Base-by-base conservation (phyloP, 805 yeast genomes). In the Wickerhamiella spandovensis region DNA sequence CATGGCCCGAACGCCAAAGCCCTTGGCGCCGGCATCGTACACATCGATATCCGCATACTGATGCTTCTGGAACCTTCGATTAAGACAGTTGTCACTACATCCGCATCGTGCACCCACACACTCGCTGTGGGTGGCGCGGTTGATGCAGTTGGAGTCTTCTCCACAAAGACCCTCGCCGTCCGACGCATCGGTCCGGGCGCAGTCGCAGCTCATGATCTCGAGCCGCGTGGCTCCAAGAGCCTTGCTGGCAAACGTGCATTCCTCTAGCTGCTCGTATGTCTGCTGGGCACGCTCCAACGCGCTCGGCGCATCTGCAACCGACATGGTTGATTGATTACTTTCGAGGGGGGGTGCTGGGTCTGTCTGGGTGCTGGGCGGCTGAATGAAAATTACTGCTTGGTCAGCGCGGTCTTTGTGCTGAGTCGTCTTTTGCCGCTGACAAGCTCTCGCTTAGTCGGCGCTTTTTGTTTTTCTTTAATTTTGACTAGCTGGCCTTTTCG, bases 171-270 rank as follows among this genome's bases (percentile, higher is more conserved):
- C 69, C 6, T 58, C 60, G 0, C 70, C 75, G 30, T 63, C 59
- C 22, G 68, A 53, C 52, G 58, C 48, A 20, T 35, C 20, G 13
- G 45, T 25, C 71, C 73, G 63, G 74, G 84, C 43, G 71, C 98
- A 90, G 62, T 88, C 97, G 72, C 98, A 90, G 15, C 89, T 78
- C 92, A 90, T 88, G 55, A 75, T 74, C 56, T 86, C 95, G 54
- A 80, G 81, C 61, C 83, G 85, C 1, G 88, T 74, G 37, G 74
- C 69, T 10, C 95, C 95, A 12, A 85, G 67, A 43, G 64, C 58
- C 60, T 79, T 81, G 48, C 70, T 70, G 20, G 77, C 70, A 64
- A 88, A 90, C 6, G 76, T 70, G 60, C 89, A 82, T 48, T 74
- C 74, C 25, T 67, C 66, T 45, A 90, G 61, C 53, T 68, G 74